Evolutionary conservation across 1,284 basidiomycete genomes (phyloP).

Genomic region (Austroboletus novae-zelandiae): DNA sequence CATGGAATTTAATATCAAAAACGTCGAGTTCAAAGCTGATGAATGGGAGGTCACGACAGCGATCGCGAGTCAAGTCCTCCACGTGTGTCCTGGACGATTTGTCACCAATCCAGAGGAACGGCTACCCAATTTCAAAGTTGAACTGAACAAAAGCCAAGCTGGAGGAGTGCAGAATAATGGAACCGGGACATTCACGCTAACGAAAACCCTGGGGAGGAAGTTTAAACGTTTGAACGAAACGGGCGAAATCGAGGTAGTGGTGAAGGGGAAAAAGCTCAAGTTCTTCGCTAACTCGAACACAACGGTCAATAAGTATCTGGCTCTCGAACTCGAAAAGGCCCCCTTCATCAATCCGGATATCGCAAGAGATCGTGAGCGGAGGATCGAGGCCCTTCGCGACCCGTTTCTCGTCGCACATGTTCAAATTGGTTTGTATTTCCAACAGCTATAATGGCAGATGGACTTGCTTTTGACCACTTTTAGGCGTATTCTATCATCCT

Average conservation of each 20-base stretch:
- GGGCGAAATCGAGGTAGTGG: conserved; percentile 36
- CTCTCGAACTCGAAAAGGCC: conserved; percentile 50
- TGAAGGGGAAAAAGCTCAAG: conserved; percentile 36
- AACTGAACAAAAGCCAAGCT: conserved; percentile 44
- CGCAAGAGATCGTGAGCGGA: conserved; percentile 52
- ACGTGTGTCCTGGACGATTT: conserved; percentile 42
- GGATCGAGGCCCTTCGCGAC: conserved; percentile 42
- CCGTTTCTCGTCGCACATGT: conserved; percentile 53
- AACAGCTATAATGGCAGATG: not conserved
- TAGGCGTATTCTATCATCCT: conserved; percentile 32
- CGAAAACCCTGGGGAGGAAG: conserved; percentile 38
- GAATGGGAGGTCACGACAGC: conserved; percentile 55
- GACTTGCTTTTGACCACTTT: not conserved
- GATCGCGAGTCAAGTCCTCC: conserved; percentile 50
- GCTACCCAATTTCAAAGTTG: conserved; percentile 55
- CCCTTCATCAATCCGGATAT: conserved; percentile 60
- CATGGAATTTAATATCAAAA: conserved; percentile 54
- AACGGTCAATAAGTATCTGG: conserved; percentile 18
- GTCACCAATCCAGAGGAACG: conserved; percentile 37
- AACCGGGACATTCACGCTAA: conserved; percentile 49
- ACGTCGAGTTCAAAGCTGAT: conserved; percentile 46
- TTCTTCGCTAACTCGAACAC: conserved; percentile 21
- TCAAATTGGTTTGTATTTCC: conserved; percentile 52
- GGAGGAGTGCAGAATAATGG: conserved; percentile 61
- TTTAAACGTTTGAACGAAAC: conserved; percentile 45